Evolutionary conservation across 2,329 filamentous ascomycete species (phyloP).

Genomic region (Capronia coronata): DNA sequence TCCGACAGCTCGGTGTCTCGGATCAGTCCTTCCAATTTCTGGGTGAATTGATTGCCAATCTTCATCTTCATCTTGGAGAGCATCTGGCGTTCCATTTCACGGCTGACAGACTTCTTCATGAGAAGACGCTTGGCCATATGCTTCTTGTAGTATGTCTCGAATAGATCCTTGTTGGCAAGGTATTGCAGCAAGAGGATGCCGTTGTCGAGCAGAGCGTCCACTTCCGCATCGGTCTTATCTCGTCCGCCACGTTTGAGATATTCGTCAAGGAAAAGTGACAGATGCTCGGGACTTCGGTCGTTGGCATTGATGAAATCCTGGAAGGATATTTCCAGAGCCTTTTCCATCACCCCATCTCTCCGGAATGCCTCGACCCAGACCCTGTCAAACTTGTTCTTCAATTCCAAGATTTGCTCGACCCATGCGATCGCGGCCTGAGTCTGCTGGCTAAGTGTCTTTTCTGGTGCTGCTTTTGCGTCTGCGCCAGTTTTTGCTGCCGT

Average conservation of each 20-base stretch:
- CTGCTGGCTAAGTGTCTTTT: constrained; percentile 63
- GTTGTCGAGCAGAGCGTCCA: constrained; percentile 78
- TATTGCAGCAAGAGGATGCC: constrained; percentile 83
- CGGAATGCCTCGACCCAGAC: constrained; percentile 69
- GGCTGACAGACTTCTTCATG: constrained; percentile 81
- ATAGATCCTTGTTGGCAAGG: constrained; percentile 84
- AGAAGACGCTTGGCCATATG: constrained; percentile 83
- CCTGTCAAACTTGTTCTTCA: constrained; percentile 85
- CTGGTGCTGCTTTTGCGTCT: constrained; percentile 48
- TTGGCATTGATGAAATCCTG: constrained; percentile 93
- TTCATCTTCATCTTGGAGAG: constrained; percentile 96
- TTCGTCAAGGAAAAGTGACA: constrained; percentile 95
- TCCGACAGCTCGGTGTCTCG: constrained; percentile 86
- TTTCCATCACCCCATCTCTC: constrained; percentile 70
- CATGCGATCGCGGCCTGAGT: constrained; percentile 85
- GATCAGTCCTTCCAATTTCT: constrained; percentile 95
- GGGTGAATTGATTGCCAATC: constrained; percentile 86
- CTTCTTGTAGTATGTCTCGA: constrained; percentile 97
- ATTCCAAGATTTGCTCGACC: constrained; percentile 79
- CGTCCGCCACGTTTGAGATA: constrained; percentile 91
- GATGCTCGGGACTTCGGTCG: constrained; percentile 74
- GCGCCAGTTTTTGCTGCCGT: constrained; percentile 33
- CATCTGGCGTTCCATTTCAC: constrained; percentile 91
- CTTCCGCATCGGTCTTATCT: constrained; percentile 81
- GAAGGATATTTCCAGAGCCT: constrained; percentile 78